These are phyloP conservation scores for Teunomyces pallodes DNA, from an alignment of 805 yeast species.

Conservation along the genomic window DNA sequence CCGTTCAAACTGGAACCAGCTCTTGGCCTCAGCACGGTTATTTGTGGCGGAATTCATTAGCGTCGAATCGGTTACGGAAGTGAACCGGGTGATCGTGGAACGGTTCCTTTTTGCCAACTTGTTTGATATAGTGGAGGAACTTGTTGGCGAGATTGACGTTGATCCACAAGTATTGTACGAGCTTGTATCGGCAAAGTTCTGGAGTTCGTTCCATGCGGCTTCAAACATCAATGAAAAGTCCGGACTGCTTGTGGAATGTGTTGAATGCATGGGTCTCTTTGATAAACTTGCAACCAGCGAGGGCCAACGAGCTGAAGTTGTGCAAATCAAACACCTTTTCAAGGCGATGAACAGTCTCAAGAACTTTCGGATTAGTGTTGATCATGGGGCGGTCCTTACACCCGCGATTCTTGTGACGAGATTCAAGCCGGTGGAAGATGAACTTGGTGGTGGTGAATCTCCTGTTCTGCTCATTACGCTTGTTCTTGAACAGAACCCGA, in stretches of 20 bases:
- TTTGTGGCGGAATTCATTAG: slow-evolving; percentile 16
- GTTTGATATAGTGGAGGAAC: slow-evolving; percentile 21
- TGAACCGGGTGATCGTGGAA: slow-evolving; percentile 25
- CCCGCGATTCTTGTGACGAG: slow-evolving; percentile 7
- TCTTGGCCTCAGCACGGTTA: slow-evolving; percentile 7
- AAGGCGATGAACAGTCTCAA: slow-evolving; percentile 35
- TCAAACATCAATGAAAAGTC: slow-evolving; percentile 31
- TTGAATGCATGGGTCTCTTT: slow-evolving; percentile 25
- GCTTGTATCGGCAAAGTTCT: slow-evolving; percentile 25
- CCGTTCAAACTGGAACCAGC: slow-evolving; percentile 1
- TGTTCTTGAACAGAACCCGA: slow-evolving; percentile 53
- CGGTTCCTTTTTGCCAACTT: slow-evolving; percentile 26
- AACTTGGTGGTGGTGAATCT: slow-evolving; percentile 8
- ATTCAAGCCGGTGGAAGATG: slow-evolving; percentile 1
- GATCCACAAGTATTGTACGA: slow-evolving; percentile 12
- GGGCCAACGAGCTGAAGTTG: slow-evolving; percentile 7
- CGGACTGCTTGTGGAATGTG: slow-evolving; percentile 26
- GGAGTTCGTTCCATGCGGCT: slow-evolving; percentile 32
- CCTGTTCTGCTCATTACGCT: slow-evolving; percentile 38
- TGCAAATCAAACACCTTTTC: slow-evolving; percentile 31
- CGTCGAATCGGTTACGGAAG: slow-evolving; percentile 8
- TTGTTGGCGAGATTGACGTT: slow-evolving; percentile 7
- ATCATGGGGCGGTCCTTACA: slow-evolving; percentile 3
- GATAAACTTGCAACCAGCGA: slow-evolving; percentile 12
- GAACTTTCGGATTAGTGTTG: slow-evolving; percentile 30